phyloP scores from a whole-genome alignment of 371 early-diverging fungal species.

The Catenaria anguillulae region DNA sequence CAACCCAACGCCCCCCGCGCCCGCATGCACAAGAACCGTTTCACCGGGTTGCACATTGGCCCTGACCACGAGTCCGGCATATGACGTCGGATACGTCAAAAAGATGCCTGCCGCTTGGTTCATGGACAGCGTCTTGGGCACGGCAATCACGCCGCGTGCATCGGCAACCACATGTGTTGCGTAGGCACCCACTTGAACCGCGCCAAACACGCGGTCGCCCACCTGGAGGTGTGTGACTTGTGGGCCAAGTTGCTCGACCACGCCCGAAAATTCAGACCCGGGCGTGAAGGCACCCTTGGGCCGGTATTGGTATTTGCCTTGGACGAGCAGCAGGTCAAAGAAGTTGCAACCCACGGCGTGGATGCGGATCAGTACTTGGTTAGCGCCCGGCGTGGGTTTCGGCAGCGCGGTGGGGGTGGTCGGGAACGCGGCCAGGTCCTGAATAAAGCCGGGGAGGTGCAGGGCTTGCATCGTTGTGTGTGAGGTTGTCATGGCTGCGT shows the following conservation, averaged over 20 bases:
- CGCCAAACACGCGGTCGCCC: constrained; percentile 69
- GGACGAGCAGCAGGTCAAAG: constrained; percentile 68
- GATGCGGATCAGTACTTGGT: constrained; percentile 50
- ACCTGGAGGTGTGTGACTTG: constrained; percentile 28
- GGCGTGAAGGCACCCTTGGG: constrained; percentile 70
- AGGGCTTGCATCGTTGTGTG: constrained; percentile 12
- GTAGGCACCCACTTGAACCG: constrained; percentile 36
- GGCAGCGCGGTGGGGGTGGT: constrained; percentile 16
- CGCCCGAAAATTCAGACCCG: constrained; percentile 59
- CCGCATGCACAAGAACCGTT: constrained; percentile 60
- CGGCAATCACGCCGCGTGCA: constrained; percentile 31
- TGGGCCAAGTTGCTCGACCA: constrained; percentile 23
- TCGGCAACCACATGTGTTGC: constrained; percentile 47
- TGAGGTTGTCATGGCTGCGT: too few species aligned
- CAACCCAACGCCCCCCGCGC: constrained; percentile 45
- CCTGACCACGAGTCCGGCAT: constrained; percentile 54
- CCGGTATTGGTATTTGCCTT: constrained; percentile 70
- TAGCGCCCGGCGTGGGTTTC: constrained; percentile 37
- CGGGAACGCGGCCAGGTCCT: not conserved
- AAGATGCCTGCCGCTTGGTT: constrained; percentile 65
- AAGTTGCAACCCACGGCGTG: constrained; percentile 65
- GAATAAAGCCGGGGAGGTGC: constrained; percentile 5
- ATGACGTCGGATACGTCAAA: constrained; percentile 69
- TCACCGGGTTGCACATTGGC: constrained; percentile 44
- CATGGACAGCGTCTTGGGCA: constrained; percentile 50